Conservation (phyloP, 148 eudicot species). For the Nyssa sinensis region DNA sequence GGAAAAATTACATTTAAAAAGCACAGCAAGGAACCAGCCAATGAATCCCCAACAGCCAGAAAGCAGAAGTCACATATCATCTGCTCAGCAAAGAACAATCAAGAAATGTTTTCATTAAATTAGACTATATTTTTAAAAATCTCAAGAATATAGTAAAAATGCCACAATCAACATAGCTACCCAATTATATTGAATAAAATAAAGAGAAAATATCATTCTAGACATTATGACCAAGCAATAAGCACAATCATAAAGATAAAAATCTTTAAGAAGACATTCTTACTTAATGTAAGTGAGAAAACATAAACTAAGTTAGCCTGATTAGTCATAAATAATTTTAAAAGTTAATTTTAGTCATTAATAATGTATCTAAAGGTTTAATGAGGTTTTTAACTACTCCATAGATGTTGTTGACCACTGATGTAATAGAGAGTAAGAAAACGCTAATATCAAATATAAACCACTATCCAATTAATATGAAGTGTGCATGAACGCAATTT, state of each 20-base stretch:
- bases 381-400: too few relatives aligned
- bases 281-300: not conserved
- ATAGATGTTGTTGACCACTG: too few relatives aligned
- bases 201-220: not conserved
- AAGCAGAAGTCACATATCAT: conserved; percentile 87
- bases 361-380: not conserved
- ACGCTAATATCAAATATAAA: too few relatives aligned
- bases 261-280: not conserved
- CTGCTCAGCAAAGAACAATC: conserved; percentile 32
- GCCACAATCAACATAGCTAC: not conserved
- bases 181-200: not conserved
- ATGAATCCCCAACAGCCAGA: conserved; percentile 77
- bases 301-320: not conserved
- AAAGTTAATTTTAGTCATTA: not conserved
- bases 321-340: not conserved
- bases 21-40: conserved; percentile 87
- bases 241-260: not conserved
- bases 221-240: not conserved
- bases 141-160: not conserved
- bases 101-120: not conserved
- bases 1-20: conserved; percentile 70
- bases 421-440: too few relatives aligned
- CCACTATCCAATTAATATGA: too few relatives aligned
- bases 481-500: too few relatives aligned
- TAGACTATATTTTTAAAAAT: not conserved